Base-by-base conservation (phyloP, 2,329 filamentous ascomycete species). In the Xylariaceae sp. region DNA sequence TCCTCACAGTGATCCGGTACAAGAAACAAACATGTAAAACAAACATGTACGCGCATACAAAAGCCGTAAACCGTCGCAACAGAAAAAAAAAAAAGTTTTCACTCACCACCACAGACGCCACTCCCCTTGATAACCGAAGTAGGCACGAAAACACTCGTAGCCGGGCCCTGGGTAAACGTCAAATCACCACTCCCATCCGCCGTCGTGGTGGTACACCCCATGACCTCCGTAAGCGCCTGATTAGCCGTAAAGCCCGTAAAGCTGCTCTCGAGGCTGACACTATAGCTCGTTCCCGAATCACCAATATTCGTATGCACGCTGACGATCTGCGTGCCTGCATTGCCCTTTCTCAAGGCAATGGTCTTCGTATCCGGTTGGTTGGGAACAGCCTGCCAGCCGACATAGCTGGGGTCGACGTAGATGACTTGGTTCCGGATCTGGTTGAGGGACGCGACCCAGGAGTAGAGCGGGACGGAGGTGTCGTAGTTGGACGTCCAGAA, bases 301-400 rank as follows among this genome's bases (percentile, higher is more conserved):
- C 71, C 71, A 4, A 61, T 54, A 49, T 73, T 74, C 37, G 64
- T 67, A 53, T 67, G 71, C 5, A 71, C 58, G 17, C 62, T 57
- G 37, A 76, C 54, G 34, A 74, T 47, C 49, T 51, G 49, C 4
- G 37, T 6, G 4, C 49, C 49, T 10, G 27, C 37, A 40, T 44
- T 54, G n/a, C 71, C 74, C 55, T 77, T 76, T 45, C 67, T 64
- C 56, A 76, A 65, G 16, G 64, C 72, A n/a, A 79, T 60, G 16
- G 60, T 68, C 50, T 64, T 60, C 41, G 50, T 56, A 54, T 72
- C 68, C 14, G 64, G 65, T 54, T 69, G 69, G 42, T 70, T 53
- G 2, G 67, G 55, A 35, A 58, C 59, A 29, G 65, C 67, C 48
- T 65, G 62, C 53, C 67, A 71, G 5, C 59, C 61, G 5, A 72